Evolutionary conservation across 495 filamentous ascomycete genomes (phyloP).

Genomic region (Hyaloscypha bicolor): DNA sequence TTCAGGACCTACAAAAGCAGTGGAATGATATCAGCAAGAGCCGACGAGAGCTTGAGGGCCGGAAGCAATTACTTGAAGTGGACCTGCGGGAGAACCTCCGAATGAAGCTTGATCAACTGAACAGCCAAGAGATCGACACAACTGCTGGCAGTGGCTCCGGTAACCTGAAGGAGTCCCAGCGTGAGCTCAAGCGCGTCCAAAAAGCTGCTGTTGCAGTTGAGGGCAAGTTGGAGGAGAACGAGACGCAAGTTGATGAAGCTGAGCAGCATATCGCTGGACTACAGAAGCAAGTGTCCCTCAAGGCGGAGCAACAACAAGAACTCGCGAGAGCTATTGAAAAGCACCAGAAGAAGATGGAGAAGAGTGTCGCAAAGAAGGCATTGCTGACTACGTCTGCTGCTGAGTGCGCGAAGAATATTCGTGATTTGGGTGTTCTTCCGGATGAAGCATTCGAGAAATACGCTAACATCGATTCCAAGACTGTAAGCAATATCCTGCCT

Average conservation of each 20-base stretch:
- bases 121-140: conserved; percentile 73
- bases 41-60: conserved; percentile 76
- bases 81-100: conserved; percentile 84
- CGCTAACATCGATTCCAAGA: conserved; percentile 74
- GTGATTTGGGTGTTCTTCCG: conserved; percentile 89
- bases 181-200: conserved; percentile 76
- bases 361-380: conserved; percentile 83
- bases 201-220: conserved; percentile 64
- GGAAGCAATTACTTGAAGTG: conserved; percentile 77
- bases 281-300: conserved; percentile 64
- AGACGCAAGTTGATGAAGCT: conserved; percentile 67
- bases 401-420: conserved; percentile 84
- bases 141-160: conserved; percentile 59
- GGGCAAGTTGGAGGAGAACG: conserved; percentile 69
- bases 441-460: conserved; percentile 95
- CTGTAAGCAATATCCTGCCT: conserved; percentile 45
- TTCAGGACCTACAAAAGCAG: conserved; percentile 72
- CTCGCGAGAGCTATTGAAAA: conserved; percentile 81
- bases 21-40: conserved; percentile 72
- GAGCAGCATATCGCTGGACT: conserved; percentile 61
- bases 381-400: conserved; percentile 72
- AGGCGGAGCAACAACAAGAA: conserved; percentile 69
- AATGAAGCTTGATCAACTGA: conserved; percentile 84
- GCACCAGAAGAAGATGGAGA: conserved; percentile 88
- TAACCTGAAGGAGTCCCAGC: conserved; percentile 76